Base-by-base conservation (phyloP, 129 eudicot species). In the Heracleum sosnowskyi region DNA sequence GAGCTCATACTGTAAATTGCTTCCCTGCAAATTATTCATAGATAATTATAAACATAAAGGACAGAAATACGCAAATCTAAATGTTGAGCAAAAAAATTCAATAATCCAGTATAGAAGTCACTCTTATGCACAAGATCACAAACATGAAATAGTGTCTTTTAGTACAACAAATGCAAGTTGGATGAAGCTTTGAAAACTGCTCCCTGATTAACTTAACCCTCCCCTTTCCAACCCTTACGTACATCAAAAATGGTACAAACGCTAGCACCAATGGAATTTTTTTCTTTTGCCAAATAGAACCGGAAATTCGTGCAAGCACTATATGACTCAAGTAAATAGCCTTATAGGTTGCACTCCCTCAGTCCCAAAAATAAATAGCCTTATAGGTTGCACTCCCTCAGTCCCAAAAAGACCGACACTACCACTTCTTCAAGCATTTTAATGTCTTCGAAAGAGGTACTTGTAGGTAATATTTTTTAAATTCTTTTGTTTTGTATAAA, bases 1-100 rank as follows among this genome's bases (percentile, higher is more conserved):
- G 46, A 95, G 93, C 86, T 95, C 98, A 29, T 81, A 7, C 82
- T 79, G 88, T 72, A 91, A 76, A 83, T 86, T 88, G 86, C 83
- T 79, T 76, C 96, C 98, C 98, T 95, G 77, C 74, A 84, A 74
- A 78, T 26, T 75, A 79, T 31, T 18, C 37, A 37, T 24, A 37
- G 18, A 71, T 17, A 49, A 39, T 36, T 20, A 37, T 24, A 71
- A 39, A 71, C 4, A 20, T 11, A 39, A 37, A 3, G n/a, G 29
- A 10, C 11, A 60, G 0, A 1, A n/a, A n/a, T 10, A 11, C 1
- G 33, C 66, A 9, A 57, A 57, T 33, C 28, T 57, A 57, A 3
- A n/a, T n/a, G 33, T 26, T 60, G 29, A 60, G 68, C 16, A 26
- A 60, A 60, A 60, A 49, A 17, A 22, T 15, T 10, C 26, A 35